These are phyloP conservation scores for Pugionium dolabratum DNA, from an alignment of 345 rosid genomes.

Conservation along the genomic window DNA sequence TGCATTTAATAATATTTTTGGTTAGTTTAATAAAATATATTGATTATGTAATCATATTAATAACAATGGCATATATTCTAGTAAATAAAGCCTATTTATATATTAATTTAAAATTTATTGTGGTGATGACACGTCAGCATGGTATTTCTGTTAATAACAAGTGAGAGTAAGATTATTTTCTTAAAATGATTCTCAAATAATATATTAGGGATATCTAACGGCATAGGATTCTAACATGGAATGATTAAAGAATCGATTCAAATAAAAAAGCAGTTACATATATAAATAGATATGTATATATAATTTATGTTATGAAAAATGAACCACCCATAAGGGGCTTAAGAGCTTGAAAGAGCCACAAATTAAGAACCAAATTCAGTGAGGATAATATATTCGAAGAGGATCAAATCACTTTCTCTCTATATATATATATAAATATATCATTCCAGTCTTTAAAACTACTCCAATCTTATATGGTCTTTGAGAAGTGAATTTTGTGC, in stretches of 20 bases:
- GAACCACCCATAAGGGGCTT: background rate
- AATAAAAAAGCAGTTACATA: conserved; percentile 25
- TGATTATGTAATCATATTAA: too few relatives aligned
- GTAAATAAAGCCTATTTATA: too few relatives aligned
- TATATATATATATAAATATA: conserved; percentile 17
- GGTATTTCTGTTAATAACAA: too few relatives aligned
- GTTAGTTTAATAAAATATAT: too few relatives aligned
- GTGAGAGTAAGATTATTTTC: background rate
- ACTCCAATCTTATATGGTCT: background rate
- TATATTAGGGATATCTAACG: too few relatives aligned
- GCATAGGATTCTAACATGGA: conserved; percentile 34
- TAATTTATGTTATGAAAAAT: conserved; percentile 17
- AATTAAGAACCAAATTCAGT: conserved; percentile 28
- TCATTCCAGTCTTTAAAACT: conserved; percentile 32
- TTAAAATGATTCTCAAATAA: background rate
- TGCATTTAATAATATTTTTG: too few relatives aligned
- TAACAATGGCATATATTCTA: too few relatives aligned
- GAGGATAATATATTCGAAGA: conserved; percentile 29
- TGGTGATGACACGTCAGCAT: too few relatives aligned
- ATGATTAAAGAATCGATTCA: conserved; percentile 37
- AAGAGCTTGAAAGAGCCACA: conserved; percentile 14
- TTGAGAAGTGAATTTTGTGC: too few relatives aligned
- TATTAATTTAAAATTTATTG: too few relatives aligned
- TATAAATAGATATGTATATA: background rate
- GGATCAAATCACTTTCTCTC: conserved; percentile 29